These are phyloP conservation scores for Logfia minima DNA, from an alignment of 129 eudicot species.

Conservation along the genomic window DNA sequence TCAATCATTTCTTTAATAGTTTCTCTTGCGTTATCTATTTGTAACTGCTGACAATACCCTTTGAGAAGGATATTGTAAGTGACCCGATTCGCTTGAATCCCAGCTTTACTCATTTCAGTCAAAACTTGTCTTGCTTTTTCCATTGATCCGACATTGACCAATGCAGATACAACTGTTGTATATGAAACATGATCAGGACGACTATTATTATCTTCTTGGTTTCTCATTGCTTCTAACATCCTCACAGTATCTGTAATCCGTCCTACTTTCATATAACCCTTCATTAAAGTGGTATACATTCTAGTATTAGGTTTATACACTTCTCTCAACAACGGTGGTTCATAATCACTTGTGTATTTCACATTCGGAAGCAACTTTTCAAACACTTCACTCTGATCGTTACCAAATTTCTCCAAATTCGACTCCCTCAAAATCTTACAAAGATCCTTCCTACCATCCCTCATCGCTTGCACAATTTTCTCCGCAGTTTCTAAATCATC, in stretches of 20 bases:
- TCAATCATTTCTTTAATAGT: slow-evolving; percentile 57
- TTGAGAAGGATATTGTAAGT: slow-evolving; percentile 89
- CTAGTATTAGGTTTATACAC: slow-evolving; percentile 60
- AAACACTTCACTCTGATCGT: slow-evolving; percentile 45
- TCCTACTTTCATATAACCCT: slow-evolving; percentile 89
- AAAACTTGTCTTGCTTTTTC: slow-evolving; percentile 79
- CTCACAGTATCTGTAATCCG: slow-evolving; percentile 78
- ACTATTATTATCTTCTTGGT: slow-evolving; percentile 59
- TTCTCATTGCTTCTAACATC: slow-evolving; percentile 91
- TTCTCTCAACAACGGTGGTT: slow-evolving; percentile 67
- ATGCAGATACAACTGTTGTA: slow-evolving; percentile 84
- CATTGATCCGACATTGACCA: slow-evolving; percentile 81
- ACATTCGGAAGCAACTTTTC: slow-evolving; percentile 66
- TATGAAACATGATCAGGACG: slow-evolving; percentile 91
- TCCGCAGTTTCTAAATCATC: slow-evolving; percentile 82
- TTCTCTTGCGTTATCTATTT: slow-evolving; percentile 70
- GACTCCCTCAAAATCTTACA: slow-evolving; percentile 67
- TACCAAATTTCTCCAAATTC: slow-evolving; percentile 12
- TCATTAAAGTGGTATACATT: slow-evolving; percentile 91
- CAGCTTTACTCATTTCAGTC: slow-evolving; percentile 62
- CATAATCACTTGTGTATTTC: slow-evolving; percentile 33
- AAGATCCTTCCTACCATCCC: slow-evolving; percentile 74
- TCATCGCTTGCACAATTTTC: slow-evolving; percentile 77
- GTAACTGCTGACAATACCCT: slow-evolving; percentile 91
- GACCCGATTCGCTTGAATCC: slow-evolving; percentile 65